phyloP scores from a whole-genome alignment of 768 basidiomycete species.

The Hemileccinum rubropunctum region DNA sequence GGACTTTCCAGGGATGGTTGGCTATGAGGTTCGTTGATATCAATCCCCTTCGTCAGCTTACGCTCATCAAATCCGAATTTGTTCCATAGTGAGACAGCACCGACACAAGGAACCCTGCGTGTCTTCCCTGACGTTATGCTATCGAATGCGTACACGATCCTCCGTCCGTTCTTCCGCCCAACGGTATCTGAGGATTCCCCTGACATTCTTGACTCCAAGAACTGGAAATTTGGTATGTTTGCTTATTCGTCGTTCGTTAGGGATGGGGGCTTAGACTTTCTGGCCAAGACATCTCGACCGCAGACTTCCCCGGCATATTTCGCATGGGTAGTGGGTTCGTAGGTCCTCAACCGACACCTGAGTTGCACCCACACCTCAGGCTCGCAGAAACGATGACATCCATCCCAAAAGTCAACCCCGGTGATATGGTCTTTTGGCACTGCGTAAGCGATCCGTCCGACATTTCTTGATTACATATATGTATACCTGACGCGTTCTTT shows the following conservation, averaged over 20 bases:
- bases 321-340: conserved; percentile 22
- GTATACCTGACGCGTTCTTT: conserved; percentile 7
- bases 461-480: too few relatives aligned
- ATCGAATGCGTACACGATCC: conserved; percentile 68
- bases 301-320: conserved; percentile 54
- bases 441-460: conserved; percentile 37
- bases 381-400: conserved; percentile 66
- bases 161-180: conserved; percentile 74
- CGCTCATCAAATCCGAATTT: not conserved
- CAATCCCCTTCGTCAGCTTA: not conserved
- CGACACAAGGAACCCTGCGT: conserved; percentile 64
- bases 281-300: conserved; percentile 40
- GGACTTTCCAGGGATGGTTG: conserved; percentile 79
- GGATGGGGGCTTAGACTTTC: conserved; percentile 9
- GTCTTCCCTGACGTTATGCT: conserved; percentile 67
- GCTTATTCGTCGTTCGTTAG: conserved; percentile 20
- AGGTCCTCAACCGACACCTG: conserved; percentile 49
- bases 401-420: conserved; percentile 67
- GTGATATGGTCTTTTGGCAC: conserved; percentile 81
- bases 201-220: conserved; percentile 46
- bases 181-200: conserved; percentile 37
- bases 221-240: conserved; percentile 48
- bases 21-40: conserved; percentile 50
- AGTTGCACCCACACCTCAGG: conserved; percentile 64
- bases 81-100: conserved; percentile 55